Evolutionary conservation across 164 flowering plant species (phyloP).

Genomic region (Macadamia tetraphylla): DNA sequence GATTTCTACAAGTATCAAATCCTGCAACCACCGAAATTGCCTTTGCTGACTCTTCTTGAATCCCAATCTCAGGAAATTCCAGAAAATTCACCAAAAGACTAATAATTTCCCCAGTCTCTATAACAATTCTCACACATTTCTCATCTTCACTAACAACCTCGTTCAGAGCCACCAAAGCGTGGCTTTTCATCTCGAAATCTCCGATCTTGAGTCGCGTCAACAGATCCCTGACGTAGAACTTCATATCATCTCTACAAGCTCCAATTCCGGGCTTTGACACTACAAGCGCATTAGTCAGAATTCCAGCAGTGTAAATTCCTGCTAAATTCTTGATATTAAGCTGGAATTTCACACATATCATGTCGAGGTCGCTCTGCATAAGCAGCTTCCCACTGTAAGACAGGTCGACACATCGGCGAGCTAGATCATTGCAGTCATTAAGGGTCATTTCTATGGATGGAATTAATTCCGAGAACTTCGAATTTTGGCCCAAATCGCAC

Average conservation of each 20-base stretch:
- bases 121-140: conserved; percentile 47
- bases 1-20: conserved; percentile 33
- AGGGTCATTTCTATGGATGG: conserved; percentile 29
- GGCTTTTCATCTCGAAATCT: conserved; percentile 48
- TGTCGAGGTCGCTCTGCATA: conserved; percentile 93
- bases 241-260: conserved; percentile 62
- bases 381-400: conserved; percentile 84
- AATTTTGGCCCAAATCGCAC: conserved; percentile 30
- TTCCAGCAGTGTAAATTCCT: conserved; percentile 46
- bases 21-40: conserved; percentile 42
- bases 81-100: conserved; percentile 42
- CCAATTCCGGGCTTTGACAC: conserved; percentile 59
- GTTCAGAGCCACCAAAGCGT: conserved; percentile 39
- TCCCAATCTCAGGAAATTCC: conserved; percentile 34
- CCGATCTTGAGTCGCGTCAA: conserved; percentile 74
- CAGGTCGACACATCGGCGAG: conserved; percentile 52
- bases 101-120: conserved; percentile 46
- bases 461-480: conserved; percentile 14
- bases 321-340: conserved; percentile 40
- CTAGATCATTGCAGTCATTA: conserved; percentile 46
- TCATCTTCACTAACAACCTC: conserved; percentile 67
- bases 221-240: conserved; percentile 68
- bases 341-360: conserved; percentile 46
- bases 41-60: conserved; percentile 54
- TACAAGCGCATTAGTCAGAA: conserved; percentile 55